Evolutionary conservation across 495 filamentous ascomycete species (phyloP).

Genomic region (Penicillium mononematosum): DNA sequence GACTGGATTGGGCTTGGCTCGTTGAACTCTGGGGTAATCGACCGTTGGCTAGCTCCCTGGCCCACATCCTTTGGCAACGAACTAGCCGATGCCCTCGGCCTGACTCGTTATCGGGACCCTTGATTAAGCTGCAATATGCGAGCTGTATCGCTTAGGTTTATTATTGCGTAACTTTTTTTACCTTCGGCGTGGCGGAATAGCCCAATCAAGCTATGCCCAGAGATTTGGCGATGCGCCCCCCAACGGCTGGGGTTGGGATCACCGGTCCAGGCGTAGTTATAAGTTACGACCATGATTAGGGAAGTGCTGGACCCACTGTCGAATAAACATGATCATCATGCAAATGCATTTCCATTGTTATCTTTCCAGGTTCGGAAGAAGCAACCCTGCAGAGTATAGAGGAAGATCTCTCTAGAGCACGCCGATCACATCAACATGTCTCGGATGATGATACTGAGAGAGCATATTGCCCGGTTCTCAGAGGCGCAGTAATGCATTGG

Average conservation of each 20-base stretch:
- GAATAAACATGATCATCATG: no score
- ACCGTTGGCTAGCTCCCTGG: constrained; percentile 3
- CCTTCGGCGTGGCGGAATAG: neutral
- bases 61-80: neutral
- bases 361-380: neutral
- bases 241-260: neutral
- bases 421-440: neutral
- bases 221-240: neutral
- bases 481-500: neutral
- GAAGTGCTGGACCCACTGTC: no score
- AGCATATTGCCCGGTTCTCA: neutral
- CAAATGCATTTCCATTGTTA: no score
- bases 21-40: constrained; percentile 13
- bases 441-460: neutral
- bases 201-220: constrained; percentile 7
- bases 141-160: neutral
- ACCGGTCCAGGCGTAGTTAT: neutral
- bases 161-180: neutral
- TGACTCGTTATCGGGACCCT: constrained; percentile 1
- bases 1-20: neutral
- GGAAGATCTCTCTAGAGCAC: neutral
- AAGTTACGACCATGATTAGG: no score
- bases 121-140: constrained; percentile 6
- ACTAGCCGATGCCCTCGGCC: neutral
- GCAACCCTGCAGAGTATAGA: neutral